Evolutionary conservation across 2,329 filamentous ascomycete genomes (phyloP).

Genomic region (Juglanconis juglandina): DNA sequence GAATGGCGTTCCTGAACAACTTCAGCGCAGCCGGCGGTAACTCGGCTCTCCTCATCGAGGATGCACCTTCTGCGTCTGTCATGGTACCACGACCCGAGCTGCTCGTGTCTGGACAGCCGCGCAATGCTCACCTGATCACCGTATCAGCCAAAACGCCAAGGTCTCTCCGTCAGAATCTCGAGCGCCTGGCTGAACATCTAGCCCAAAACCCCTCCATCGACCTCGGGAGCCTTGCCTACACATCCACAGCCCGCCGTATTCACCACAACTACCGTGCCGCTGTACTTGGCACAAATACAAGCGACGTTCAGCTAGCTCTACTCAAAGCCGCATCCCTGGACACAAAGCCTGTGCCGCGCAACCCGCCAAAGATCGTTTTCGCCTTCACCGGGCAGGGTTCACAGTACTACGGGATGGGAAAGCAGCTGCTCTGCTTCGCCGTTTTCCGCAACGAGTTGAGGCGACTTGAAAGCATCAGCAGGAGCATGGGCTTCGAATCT

Average conservation of each 20-base stretch:
- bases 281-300: slow-evolving; percentile 37
- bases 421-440: slow-evolving; percentile 27
- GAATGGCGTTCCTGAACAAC: slow-evolving; percentile 60
- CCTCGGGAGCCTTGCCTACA: slow-evolving; percentile 59
- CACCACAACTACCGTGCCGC: slow-evolving; percentile 57
- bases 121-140: slow-evolving; percentile 53
- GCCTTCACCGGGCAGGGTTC: slow-evolving; percentile 56
- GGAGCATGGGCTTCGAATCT: slow-evolving; percentile 49
- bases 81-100: slow-evolving; percentile 17
- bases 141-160: slow-evolving; percentile 51
- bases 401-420: slow-evolving; percentile 47
- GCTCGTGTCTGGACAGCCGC: slow-evolving; percentile 36
- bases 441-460: slow-evolving; percentile 20
- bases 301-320: slow-evolving; percentile 41
- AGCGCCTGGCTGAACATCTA: slow-evolving; percentile 52
- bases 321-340: slow-evolving; percentile 40
- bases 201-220: slow-evolving; percentile 40
- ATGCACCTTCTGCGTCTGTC: slow-evolving; percentile 39
- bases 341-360: slow-evolving; percentile 27
- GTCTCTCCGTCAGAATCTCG: slow-evolving; percentile 58
- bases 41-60: slow-evolving; percentile 63
- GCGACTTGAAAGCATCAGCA: slow-evolving; percentile 51
- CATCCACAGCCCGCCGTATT: slow-evolving; percentile 62
- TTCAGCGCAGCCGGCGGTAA: slow-evolving; percentile 71
- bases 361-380: slow-evolving; percentile 45